Base-by-base conservation (phyloP, 2,329 filamentous ascomycete species). In the Phialophora verrucosa region DNA sequence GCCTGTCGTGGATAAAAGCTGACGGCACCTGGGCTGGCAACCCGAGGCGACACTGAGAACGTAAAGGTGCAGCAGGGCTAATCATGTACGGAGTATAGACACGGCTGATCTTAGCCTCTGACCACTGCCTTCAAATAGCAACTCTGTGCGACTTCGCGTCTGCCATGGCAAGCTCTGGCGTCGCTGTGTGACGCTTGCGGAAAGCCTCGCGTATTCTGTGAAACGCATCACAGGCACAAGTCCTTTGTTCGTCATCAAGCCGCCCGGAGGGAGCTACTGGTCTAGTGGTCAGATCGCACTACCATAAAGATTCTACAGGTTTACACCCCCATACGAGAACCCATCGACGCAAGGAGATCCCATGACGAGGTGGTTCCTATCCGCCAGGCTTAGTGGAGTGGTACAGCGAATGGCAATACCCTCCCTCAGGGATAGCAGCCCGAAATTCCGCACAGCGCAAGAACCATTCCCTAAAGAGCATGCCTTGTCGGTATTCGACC, bases 121-220 rank as follows among this genome's bases (percentile, higher is more conserved):
- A 62, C 60, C 60, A 62, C 60, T 62, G 23, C 51, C 60, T 62
- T 17, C 50, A 62, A 55, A 32, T 47, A 62, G 60, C 53, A 62
- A 62, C 60, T 38, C 60, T 44, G 60, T 62, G 60, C 60, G 60
- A 50, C 50, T 25, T 23, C 31, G 4, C 29, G 29, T 53, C 25
- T 47, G 38, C 31, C 20, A n/a, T 60, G 59, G 29, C 32, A 17
- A 12, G 27, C 49, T 31, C 12, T 53, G 31, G 53, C 14, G 53
- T 23, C 53, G 6, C 11, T 7, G 20, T 6, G 20, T 51, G 20
- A 27, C 25, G 47, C 47, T 50, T 50, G 47, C 42, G 42, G 47
- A 31, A 29, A 31, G 29, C 59, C 59, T 61, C 59, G 31, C 59
- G 49, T 54, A 32, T 20, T 25, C 47, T 23, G 20, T 29, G 49